Conservation (phyloP, 1,284 basidiomycete genomes). For the Moniliophthora roreri region DNA sequence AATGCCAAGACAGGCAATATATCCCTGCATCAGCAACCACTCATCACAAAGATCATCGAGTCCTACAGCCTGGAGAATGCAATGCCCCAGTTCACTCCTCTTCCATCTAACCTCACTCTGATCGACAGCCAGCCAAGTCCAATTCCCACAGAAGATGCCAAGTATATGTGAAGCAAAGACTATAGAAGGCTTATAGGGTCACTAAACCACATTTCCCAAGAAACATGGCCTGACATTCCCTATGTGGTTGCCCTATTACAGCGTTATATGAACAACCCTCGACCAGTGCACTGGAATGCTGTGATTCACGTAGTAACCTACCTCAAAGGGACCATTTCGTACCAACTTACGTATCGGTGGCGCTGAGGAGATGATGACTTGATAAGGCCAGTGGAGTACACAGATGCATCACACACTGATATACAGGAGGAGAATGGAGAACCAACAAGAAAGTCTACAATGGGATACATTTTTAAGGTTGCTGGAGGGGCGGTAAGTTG, state of each 20-base stretch:
- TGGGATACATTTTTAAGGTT: slow-evolving; percentile 20
- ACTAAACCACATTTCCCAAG: slow-evolving; percentile 2
- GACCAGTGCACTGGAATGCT: slow-evolving; percentile 4
- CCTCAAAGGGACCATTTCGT: neutral
- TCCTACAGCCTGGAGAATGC: neutral
- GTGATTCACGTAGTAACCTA: neutral
- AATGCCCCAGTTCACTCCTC: no score
- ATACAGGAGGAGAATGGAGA: neutral
- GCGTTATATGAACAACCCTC: neutral
- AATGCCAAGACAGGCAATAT: neutral
- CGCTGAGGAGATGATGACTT: neutral
- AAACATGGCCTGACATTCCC: neutral
- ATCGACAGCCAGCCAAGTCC: neutral
- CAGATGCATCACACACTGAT: slow-evolving; percentile 1
- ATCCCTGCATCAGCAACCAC: slow-evolving; percentile 2
- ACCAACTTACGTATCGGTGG: neutral
- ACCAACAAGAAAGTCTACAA: slow-evolving; percentile 15
- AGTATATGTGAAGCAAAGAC: slow-evolving; percentile 7
- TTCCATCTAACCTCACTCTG: neutral
- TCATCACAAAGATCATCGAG: neutral
- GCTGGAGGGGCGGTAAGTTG: slow-evolving; percentile 16
- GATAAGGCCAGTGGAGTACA: neutral
- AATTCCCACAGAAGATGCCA: neutral
- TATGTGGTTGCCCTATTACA: neutral
- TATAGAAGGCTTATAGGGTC: neutral